Evolutionary conservation across 306 rosid genomes (phyloP).

Genomic region (Acmispon strigosus): DNA sequence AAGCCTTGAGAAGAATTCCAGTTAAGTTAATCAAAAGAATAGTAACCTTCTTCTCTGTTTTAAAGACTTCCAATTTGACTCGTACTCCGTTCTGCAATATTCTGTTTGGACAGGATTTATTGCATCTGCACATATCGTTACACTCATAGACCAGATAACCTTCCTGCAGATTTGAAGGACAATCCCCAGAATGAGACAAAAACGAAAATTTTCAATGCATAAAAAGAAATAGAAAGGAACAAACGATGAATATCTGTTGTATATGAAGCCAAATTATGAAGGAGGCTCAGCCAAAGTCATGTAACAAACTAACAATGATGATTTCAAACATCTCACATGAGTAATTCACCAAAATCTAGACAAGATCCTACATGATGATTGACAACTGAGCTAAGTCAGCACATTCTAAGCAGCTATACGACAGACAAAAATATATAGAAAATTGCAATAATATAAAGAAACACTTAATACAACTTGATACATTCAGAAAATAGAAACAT

Average conservation of each 20-base stretch:
- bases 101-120: constrained; percentile 74
- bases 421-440: not conserved
- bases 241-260: not conserved
- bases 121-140: constrained; percentile 81
- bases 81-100: constrained; percentile 89
- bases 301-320: not conserved
- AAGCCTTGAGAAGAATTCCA: constrained; percentile 11
- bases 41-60: constrained; percentile 71
- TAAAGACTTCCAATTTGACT: constrained; percentile 83
- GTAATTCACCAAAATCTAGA: not conserved
- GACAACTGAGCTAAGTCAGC: constrained; percentile 3
- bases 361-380: not conserved
- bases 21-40: constrained; percentile 1
- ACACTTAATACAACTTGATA: not conserved
- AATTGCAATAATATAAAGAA: constrained; percentile 7
- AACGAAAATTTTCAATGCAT: constrained; percentile 8
- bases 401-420: not conserved
- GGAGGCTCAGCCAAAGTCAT: not conserved
- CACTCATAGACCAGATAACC: constrained; percentile 98
- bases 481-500: not conserved
- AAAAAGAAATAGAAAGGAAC: not conserved
- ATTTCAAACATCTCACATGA: not conserved
- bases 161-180: constrained; percentile 58
- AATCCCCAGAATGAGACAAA: constrained; percentile 4
- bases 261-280: not conserved